These are phyloP conservation scores for Polytolypa hystricis DNA, from an alignment of 2,329 filamentous ascomycete species.

Conservation along the genomic window DNA sequence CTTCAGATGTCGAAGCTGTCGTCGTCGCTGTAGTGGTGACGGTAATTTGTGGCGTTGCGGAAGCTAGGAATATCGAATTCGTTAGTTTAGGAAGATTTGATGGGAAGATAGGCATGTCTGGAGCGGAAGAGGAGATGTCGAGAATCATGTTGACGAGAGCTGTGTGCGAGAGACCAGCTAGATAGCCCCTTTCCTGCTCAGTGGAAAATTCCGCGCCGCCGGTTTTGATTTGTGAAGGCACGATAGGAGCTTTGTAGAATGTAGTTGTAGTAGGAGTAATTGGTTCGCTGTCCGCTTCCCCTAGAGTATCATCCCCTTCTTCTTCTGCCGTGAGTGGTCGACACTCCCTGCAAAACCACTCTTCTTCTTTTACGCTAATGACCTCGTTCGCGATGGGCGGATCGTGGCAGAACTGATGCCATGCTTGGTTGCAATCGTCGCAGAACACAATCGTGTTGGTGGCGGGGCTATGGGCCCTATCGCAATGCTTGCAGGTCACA, in stretches of 20 bases:
- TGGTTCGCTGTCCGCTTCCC: not conserved
- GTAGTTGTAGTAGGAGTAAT: constrained; percentile 11
- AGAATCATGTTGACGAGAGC: constrained; percentile 56
- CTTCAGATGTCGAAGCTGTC: constrained; percentile 5
- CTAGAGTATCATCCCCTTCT: not conserved
- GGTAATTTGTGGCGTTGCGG: too few species aligned
- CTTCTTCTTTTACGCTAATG: constrained; percentile 52
- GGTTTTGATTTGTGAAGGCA: constrained; percentile 17
- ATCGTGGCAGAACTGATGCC: constrained; percentile 74
- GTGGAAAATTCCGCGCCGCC: constrained; percentile 20
- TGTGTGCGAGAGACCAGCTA: constrained; percentile 49
- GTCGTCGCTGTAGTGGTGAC: constrained; percentile 5
- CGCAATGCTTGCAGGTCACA: constrained; percentile 58
- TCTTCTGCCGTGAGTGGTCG: constrained; percentile 14
- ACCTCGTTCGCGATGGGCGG: constrained; percentile 61
- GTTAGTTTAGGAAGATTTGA: constrained; percentile 19
- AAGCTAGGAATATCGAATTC: too few species aligned
- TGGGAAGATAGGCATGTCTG: constrained; percentile 56
- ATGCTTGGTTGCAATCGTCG: constrained; percentile 66
- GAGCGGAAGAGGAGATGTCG: constrained; percentile 49
- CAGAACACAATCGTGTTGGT: constrained; percentile 78
- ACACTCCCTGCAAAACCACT: constrained; percentile 63
- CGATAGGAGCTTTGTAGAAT: constrained; percentile 15
- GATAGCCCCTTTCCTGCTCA: constrained; percentile 50
- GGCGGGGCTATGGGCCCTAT: constrained; percentile 58